Conservation (phyloP, 1,284 basidiomycete species). For the Moesziomyces parantarcticus region DNA sequence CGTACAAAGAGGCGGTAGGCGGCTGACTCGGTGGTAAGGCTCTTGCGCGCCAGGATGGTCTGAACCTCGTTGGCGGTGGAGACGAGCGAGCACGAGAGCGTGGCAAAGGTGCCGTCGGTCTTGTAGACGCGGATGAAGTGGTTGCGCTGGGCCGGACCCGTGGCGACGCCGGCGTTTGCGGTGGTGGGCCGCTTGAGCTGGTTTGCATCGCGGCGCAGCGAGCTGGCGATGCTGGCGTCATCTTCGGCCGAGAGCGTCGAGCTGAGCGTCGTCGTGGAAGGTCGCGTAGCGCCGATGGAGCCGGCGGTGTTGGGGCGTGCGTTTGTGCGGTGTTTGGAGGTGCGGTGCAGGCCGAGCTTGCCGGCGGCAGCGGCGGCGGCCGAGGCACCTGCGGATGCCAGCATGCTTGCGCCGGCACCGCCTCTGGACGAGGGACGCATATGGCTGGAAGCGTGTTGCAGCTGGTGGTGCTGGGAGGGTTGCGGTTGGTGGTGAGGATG, state of each 20-base stretch:
- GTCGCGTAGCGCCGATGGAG: slow-evolving; percentile 44
- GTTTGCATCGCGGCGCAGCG: slow-evolving; percentile 22
- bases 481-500: slow-evolving; percentile 15
- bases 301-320: slow-evolving; percentile 57
- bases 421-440: slow-evolving; percentile 38
- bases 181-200: slow-evolving; percentile 37
- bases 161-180: slow-evolving; percentile 9
- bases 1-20: slow-evolving; percentile 64
- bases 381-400: slow-evolving; percentile 52
- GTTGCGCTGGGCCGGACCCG: slow-evolving; percentile 47
- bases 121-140: slow-evolving; percentile 79
- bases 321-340: slow-evolving; percentile 39
- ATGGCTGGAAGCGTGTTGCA: slow-evolving; percentile 5
- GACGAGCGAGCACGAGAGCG: slow-evolving; percentile 75
- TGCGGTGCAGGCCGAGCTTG: slow-evolving; percentile 56
- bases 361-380: slow-evolving; percentile 60
- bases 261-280: slow-evolving; percentile 41
- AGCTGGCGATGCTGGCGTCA: slow-evolving; percentile 27
- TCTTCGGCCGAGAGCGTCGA: slow-evolving; percentile 45
- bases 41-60: slow-evolving; percentile 56
- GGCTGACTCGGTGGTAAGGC: slow-evolving; percentile 46
- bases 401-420: slow-evolving; percentile 32
- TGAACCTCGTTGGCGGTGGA: slow-evolving; percentile 77
- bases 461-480: slow-evolving; percentile 8
- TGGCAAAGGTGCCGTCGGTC: slow-evolving; percentile 79